Conservation (phyloP, 2,329 filamentous ascomycete genomes). For the Venturia oleaginea region DNA sequence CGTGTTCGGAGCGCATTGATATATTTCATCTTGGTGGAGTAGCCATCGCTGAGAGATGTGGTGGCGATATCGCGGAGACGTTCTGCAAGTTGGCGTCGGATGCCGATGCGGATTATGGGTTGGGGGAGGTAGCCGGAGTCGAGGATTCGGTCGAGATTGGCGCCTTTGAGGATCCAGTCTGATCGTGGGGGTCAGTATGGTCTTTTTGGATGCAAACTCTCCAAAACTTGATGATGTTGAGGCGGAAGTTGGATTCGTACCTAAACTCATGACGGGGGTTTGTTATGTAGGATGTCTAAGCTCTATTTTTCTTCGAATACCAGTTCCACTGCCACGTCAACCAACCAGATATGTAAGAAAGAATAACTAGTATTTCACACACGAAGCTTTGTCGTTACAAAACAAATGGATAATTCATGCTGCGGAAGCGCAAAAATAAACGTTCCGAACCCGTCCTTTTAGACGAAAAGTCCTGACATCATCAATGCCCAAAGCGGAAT, state of each 20-base stretch:
- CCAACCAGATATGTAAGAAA: background rate
- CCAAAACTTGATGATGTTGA: background rate
- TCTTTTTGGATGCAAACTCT: background rate
- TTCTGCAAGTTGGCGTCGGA: conserved; percentile 55
- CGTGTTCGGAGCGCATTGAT: conserved; percentile 48
- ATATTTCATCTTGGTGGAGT: conserved; percentile 55
- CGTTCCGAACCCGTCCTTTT: background rate
- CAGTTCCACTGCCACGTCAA: background rate
- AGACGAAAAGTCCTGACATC: conserved; percentile 1
- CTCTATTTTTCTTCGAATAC: background rate
- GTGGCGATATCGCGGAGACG: conserved; percentile 48
- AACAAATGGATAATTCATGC: background rate
- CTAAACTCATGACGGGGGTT: background rate
- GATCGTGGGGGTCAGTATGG: background rate
- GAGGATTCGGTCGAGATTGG: conserved; percentile 46
- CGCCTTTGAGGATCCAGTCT: conserved; percentile 13
- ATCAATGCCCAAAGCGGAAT: background rate
- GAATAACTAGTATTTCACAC: background rate
- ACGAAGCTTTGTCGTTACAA: background rate
- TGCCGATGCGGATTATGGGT: conserved; percentile 53
- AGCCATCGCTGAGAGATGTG: conserved; percentile 44
- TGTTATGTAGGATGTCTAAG: background rate
- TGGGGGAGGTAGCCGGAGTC: conserved; percentile 59
- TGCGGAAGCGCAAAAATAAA: background rate
- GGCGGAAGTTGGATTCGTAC: background rate